phyloP scores from a whole-genome alignment of 352 stramenopile species.

The Pelagophyceae sp. region DNA sequence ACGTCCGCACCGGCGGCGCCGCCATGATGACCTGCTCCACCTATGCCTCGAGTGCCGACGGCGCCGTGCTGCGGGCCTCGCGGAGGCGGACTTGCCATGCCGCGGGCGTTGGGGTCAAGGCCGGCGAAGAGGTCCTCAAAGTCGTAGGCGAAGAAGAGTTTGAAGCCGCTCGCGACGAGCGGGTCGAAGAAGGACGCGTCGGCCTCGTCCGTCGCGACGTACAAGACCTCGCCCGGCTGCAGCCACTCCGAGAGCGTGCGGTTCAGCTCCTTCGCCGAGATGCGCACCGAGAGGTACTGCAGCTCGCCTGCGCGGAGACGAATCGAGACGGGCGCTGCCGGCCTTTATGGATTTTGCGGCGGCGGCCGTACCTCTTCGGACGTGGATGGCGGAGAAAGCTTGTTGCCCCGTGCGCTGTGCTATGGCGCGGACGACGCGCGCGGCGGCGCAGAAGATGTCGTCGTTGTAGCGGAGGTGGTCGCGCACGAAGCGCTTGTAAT shows the following conservation, averaged over 20 bases:
- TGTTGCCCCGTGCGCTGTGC: too few species aligned
- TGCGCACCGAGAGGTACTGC: neutral
- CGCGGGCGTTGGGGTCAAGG: conserved; percentile 11
- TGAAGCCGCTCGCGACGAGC: neutral
- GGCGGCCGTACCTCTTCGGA: too few species aligned
- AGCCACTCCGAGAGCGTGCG: neutral
- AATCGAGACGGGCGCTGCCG: too few species aligned
- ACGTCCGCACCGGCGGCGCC: neutral
- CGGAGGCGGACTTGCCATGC: too few species aligned
- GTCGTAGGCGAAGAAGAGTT: neutral
- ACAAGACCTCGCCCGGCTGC: neutral
- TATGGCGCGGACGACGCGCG: conserved; percentile 1
- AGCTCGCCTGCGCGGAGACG: conserved; percentile 4
- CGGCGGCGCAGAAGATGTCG: conserved; percentile 25
- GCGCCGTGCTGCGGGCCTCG: too few species aligned
- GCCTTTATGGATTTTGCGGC: too few species aligned
- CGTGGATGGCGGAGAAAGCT: neutral
- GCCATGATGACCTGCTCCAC: conserved; percentile 7
- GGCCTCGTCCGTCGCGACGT: neutral
- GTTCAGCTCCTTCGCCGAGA: neutral
- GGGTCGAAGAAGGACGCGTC: conserved; percentile 3
- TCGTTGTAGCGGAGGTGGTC: conserved; percentile 24
- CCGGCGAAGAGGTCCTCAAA: neutral
- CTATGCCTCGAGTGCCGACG: too few species aligned
- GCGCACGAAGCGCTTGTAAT: conserved; percentile 27